Percentiles rank a stretch among this genome's conserved stretches.
These are phyloP conservation scores for Hymenoscyphus linearis DNA, from an alignment of 2,329 filamentous ascomycete species.

Conservation along the genomic window DNA sequence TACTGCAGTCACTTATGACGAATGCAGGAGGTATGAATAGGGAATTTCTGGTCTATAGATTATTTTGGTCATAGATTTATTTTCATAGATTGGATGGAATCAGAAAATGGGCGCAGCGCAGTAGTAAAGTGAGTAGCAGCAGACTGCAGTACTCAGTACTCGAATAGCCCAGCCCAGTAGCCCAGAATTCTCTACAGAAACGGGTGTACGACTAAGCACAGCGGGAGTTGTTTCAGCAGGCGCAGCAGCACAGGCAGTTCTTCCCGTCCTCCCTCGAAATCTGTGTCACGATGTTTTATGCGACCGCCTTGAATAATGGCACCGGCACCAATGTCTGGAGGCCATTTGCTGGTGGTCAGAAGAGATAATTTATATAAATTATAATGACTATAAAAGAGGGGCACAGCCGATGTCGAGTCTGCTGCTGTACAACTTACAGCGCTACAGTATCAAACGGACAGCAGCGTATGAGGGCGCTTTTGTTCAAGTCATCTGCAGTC, in stretches of 20 bases:
- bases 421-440: background rate
- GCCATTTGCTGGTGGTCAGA: background rate
- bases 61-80: too few species aligned
- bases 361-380: background rate
- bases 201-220: background rate
- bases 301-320: background rate
- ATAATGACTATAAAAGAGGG: background rate
- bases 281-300: background rate
- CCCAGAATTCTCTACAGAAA: too few species aligned
- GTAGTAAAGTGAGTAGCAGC: too few species aligned
- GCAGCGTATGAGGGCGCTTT: background rate
- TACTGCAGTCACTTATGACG: too few species aligned
- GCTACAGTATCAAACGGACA: background rate
- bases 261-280: background rate
- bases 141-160: too few species aligned
- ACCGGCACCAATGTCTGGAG: background rate
- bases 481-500: conserved; percentile 1
- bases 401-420: background rate
- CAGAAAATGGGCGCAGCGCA: background rate
- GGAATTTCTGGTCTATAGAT: background rate
- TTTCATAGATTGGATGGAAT: background rate
- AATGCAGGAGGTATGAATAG: background rate
- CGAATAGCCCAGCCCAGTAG: too few species aligned
- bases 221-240: background rate
- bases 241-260: background rate